Evolutionary conservation across 768 basidiomycete species (phyloP).

Genomic region (Strobilomyces echinocephalus): DNA sequence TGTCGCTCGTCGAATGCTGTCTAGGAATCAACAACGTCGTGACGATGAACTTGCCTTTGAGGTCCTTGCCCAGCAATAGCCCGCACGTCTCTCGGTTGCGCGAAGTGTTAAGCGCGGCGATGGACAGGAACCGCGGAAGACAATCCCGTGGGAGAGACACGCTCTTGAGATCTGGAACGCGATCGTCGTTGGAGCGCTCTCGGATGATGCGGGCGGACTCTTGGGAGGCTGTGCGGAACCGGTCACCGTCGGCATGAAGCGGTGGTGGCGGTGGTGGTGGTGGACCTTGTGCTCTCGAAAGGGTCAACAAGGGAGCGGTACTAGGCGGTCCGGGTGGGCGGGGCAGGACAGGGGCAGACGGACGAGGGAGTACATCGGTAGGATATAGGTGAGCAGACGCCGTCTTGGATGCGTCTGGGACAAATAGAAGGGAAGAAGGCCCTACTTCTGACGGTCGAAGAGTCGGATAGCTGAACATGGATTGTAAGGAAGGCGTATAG

Average conservation of each 20-base stretch:
- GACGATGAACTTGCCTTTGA: conserved; percentile 61
- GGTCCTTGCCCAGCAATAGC: conserved; percentile 66
- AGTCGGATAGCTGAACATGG: conserved; percentile 55
- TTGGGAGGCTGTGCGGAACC: conserved; percentile 32
- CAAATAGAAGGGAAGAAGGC: conserved; percentile 44
- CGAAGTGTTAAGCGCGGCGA: conserved; percentile 74
- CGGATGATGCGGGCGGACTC: conserved; percentile 33
- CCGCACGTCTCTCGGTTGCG: conserved; percentile 86
- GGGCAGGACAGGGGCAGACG: conserved; percentile 25
- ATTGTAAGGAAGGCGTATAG: conserved; percentile 70
- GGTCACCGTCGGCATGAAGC: conserved; percentile 23
- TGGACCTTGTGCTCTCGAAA: conserved; percentile 24
- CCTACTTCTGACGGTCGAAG: conserved; percentile 32
- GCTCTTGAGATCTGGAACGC: conserved; percentile 47
- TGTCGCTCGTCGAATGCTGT: conserved; percentile 83
- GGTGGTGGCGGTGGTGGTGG: conserved; percentile 21
- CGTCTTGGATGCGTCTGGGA: conserved; percentile 28
- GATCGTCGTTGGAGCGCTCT: conserved; percentile 29
- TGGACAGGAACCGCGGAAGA: conserved; percentile 68
- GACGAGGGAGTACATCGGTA: conserved; percentile 32
- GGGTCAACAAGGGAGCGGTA: conserved; percentile 22
- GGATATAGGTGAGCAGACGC: conserved; percentile 29
- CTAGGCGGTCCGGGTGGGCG: conserved; percentile 2
- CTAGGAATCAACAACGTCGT: conserved; percentile 83
- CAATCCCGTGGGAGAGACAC: conserved; percentile 70